Base-by-base conservation (phyloP, 2,329 filamentous ascomycete species). In the Fusarium circinatum region DNA sequence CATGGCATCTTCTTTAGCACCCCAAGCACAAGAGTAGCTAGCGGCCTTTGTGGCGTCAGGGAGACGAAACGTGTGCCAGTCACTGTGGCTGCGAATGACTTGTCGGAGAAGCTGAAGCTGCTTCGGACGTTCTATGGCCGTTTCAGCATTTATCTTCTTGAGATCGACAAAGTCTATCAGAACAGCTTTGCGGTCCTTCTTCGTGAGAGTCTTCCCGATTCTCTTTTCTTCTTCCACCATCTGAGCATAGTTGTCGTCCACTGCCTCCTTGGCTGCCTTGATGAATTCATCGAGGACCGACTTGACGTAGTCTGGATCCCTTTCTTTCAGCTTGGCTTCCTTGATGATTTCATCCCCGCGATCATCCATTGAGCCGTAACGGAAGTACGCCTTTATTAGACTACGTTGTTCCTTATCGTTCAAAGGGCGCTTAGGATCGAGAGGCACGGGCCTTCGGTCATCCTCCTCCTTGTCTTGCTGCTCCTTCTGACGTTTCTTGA, bases 111-210 rank as follows among this genome's bases (percentile, higher is more conserved):
- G 90, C 66, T 91, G 92, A 86, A 98, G 92, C 79, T 98, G 96
- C 52, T 92, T 90, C 0, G 96, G 96, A 14, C 97, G 92, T 76
- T 98, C 96, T 17, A 98, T 90, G 62, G 98, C 93, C 0, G 96
- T 98, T 83, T 98, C 95, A 2, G 96, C 96, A 79, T 99, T 99
- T 78, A 98, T 90, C 77, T 97, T 95, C 83, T 97, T 97, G 57
- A 98, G 92, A 62, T 95, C 94, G 51, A 93, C 92, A 83, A 95
- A 98, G 80, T 98, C 95, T 78, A 99, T 98, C 49, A 99, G 86
- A 24, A 99, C 94, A 2, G 96, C 96, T 83, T 99, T 99, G 83
- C 94, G 94, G 80, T 99, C 96, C 82, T 99, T 99, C 86, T 98
- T 98, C 1, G 96, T 97, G 62, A 97, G 84, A 6, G 91, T 88